phyloP scores from a whole-genome alignment of 768 basidiomycete genomes.

The Pholiota microspora region DNA sequence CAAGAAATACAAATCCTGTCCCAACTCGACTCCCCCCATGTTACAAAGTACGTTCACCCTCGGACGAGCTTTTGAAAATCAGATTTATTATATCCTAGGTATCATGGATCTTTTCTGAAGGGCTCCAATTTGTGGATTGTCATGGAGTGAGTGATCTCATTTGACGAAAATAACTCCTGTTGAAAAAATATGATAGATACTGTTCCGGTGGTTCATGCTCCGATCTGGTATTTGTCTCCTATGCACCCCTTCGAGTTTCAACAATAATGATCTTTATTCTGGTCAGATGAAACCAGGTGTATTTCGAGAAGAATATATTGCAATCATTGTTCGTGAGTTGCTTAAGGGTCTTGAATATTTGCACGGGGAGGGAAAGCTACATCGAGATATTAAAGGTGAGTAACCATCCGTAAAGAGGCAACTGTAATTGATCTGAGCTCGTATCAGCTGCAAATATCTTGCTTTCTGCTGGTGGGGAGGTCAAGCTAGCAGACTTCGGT shows the following conservation, averaged over 20 bases:
- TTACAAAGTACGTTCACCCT: slow-evolving; percentile 75
- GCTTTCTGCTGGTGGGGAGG: slow-evolving; percentile 87
- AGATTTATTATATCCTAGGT: slow-evolving; percentile 42
- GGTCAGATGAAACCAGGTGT: slow-evolving; percentile 99
- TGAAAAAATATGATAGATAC: slow-evolving; percentile 53
- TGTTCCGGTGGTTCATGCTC: slow-evolving; percentile 98
- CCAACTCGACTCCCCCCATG: slow-evolving; percentile 92
- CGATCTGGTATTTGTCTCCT: slow-evolving; percentile 63
- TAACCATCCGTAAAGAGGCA: not conserved
- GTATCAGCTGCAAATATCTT: slow-evolving; percentile 87
- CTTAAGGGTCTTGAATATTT: slow-evolving; percentile 93
- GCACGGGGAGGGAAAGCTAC: slow-evolving; percentile 93
- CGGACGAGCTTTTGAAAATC: slow-evolving; percentile 4
- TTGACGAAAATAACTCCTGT: not conserved
- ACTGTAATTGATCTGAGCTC: slow-evolving; percentile 6
- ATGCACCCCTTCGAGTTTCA: not conserved
- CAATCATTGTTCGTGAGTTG: slow-evolving; percentile 92
- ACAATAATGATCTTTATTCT: slow-evolving; percentile 16
- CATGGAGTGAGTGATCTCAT: slow-evolving; percentile 70
- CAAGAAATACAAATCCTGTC: slow-evolving; percentile 98
- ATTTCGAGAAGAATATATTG: slow-evolving; percentile 98
- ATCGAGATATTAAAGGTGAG: slow-evolving; percentile 98
- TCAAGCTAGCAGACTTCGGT: slow-evolving; percentile 98
- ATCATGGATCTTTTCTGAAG: slow-evolving; percentile 95
- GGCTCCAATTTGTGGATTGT: slow-evolving; percentile 98